Evolutionary conservation across 75 land plant genomes (phyloP).

Genomic region (Pinus albicaulis): DNA sequence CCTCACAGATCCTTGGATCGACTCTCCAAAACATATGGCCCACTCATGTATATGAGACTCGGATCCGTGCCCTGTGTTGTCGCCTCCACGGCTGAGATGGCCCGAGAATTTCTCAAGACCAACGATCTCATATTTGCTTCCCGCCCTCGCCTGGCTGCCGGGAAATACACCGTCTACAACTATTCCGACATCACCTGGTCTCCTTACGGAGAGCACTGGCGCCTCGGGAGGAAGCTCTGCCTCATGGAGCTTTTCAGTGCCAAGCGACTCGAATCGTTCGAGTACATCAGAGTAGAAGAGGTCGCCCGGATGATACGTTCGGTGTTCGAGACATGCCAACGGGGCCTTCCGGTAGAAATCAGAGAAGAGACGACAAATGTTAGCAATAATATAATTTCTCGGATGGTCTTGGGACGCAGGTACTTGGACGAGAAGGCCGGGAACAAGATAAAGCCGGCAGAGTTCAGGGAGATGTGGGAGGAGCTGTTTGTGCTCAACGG

Average conservation of each 20-base stretch:
- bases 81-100: constrained; percentile 24
- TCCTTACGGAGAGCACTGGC: constrained; percentile 41
- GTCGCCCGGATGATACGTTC: not conserved
- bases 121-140: constrained; percentile 31
- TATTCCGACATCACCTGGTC: constrained; percentile 24
- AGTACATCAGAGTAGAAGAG: not conserved
- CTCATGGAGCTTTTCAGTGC: constrained; percentile 38
- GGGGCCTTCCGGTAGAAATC: not conserved
- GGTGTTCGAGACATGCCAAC: not conserved
- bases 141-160: constrained; percentile 6
- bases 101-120: constrained; percentile 25
- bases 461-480: not conserved
- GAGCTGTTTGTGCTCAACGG: constrained; percentile 5
- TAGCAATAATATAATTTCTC: not conserved
- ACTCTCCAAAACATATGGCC: not conserved
- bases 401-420: not conserved
- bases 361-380: not conserved
- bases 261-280: constrained; percentile 17
- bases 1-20: not conserved
- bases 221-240: constrained; percentile 31
- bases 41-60: constrained; percentile 2
- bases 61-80: constrained; percentile 19
- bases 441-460: not conserved
- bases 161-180: constrained; percentile 15
- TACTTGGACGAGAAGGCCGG: not conserved